Percentiles rank a stretch among this genome's conserved stretches.
These are phyloP conservation scores for Sutorius eximius DNA, from an alignment of 1,284 basidiomycete genomes.

Conservation along the genomic window DNA sequence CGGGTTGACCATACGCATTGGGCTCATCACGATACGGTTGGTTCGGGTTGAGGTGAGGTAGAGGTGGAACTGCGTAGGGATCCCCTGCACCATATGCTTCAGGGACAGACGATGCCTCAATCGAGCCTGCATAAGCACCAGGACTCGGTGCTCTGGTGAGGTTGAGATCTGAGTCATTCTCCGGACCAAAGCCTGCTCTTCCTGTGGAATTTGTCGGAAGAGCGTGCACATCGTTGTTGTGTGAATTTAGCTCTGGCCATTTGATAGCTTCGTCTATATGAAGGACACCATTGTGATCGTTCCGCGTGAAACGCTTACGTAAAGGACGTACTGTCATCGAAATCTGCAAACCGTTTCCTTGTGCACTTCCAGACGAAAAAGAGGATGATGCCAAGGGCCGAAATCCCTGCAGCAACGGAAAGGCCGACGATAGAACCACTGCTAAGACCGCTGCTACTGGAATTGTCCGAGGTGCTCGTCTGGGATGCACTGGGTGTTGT, in stretches of 20 bases:
- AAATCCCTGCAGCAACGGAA: slow-evolving; percentile 74
- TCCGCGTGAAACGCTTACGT: slow-evolving; percentile 15
- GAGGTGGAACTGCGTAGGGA: slow-evolving; percentile 79
- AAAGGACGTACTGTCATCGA: slow-evolving; percentile 68
- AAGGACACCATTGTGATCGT: slow-evolving; percentile 7
- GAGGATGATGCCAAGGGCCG: slow-evolving; percentile 61
- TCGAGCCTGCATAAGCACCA: slow-evolving; percentile 43
- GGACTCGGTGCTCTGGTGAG: slow-evolving; percentile 51
- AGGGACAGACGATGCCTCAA: slow-evolving; percentile 51
- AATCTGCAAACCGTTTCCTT: slow-evolving; percentile 69
- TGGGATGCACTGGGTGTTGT: slow-evolving; percentile 17
- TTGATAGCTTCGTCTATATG: slow-evolving; percentile 74
- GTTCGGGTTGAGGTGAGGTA: slow-evolving; percentile 78
- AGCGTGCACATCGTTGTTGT: slow-evolving; percentile 55
- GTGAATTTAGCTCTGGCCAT: slow-evolving; percentile 80
- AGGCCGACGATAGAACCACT: slow-evolving; percentile 75
- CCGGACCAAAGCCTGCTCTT: slow-evolving; percentile 57
- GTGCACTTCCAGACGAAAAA: slow-evolving; percentile 84
- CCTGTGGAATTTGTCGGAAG: slow-evolving; percentile 66
- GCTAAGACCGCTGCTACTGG: slow-evolving; percentile 38
- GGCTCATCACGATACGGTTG: slow-evolving; percentile 76
- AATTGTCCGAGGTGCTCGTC: slow-evolving; percentile 10
- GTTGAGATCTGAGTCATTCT: slow-evolving; percentile 58
- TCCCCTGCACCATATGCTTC: slow-evolving; percentile 49
- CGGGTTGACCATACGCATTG: slow-evolving; percentile 34